Base-by-base conservation (phyloP, 352 stramenopile species). In the Phytophthora tubulina region DNA sequence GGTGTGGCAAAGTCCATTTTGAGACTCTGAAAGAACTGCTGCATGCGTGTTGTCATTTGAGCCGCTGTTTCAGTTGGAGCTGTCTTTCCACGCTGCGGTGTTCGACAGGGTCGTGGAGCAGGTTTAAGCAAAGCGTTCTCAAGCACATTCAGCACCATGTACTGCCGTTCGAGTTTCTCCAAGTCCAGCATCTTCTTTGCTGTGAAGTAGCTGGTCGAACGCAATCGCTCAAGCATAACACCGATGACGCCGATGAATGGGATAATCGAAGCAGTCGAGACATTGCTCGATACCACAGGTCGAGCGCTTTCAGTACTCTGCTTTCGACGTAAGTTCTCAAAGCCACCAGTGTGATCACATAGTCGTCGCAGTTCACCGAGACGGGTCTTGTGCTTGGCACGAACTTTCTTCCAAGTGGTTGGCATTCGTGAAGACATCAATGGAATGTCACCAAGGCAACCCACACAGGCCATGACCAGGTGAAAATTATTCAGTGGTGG, bases 391-490 rank as follows among this genome's bases (percentile, higher is more conserved):
- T 82, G 85, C 59, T 90, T 92, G 30, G 76, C 53, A 3, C 81
- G 81, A 52, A 93, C 87, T 44, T 81, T 81, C 67, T 93, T 93
- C 85, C 87, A 94, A 10, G 87, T 93, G 4, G 75, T 63, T 8
- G 87, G 87, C 44, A 94, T 64, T 21, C 87, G 74, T 7, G 84
- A 89, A 46, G 74, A 76, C 85, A 94, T 94, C 11, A 94, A 76
- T 3, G 87, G 84, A 11, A 68, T 85, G 61, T 93, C 87, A 15
- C 87, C 87, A 0, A 94, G 68, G 46, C 87, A 92, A 5, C 87
- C 87, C 1, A 94, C 84, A 30, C 87, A 93, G 8, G 80, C 84
- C 87, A 94, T 93, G 17, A 92, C 82, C n/a, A 95, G 64, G 59
- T 92, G 81, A 50, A 93, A 95, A 50, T 93, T 95, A 68, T 84